phyloP scores from a whole-genome alignment of 345 rosid species.

The Clarkia xantiana region DNA sequence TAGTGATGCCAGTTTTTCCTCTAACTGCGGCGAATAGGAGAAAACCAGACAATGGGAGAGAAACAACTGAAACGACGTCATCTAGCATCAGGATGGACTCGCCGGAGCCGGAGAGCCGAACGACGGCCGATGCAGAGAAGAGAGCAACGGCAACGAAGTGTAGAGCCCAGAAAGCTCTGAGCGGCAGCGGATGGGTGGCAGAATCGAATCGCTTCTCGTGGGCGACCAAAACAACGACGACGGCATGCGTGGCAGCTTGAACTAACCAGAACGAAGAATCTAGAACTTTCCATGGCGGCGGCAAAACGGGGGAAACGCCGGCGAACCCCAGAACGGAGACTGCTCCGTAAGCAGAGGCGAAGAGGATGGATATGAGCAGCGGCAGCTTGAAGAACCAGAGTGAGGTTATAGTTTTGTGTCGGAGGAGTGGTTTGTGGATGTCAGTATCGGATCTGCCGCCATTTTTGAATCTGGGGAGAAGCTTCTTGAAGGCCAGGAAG shows the following conservation, averaged over 20 bases:
- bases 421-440: conserved; percentile 44
- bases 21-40: conserved; percentile 36
- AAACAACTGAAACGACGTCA: conserved; percentile 38
- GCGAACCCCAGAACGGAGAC: conserved; percentile 38
- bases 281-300: conserved; percentile 25
- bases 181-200: conserved; percentile 36
- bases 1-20: conserved; percentile 57
- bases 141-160: conserved; percentile 27
- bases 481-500: conserved; percentile 32
- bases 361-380: conserved; percentile 21
- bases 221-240: conserved; percentile 42
- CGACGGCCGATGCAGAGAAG: conserved; percentile 42
- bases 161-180: conserved; percentile 50
- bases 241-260: conserved; percentile 56
- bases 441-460: conserved; percentile 19
- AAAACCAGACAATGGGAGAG: conserved; percentile 40
- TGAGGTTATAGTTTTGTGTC: conserved; percentile 6
- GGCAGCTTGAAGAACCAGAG: conserved; percentile 29
- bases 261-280: conserved; percentile 50
- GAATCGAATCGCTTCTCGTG: conserved; percentile 64
- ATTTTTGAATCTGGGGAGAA: conserved; percentile 23
- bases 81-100: conserved; percentile 27
- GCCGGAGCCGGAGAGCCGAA: conserved; percentile 29
- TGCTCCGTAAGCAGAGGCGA: conserved; percentile 31
- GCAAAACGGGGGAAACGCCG: conserved; percentile 5